Evolutionary conservation across 2,329 filamentous ascomycete species (phyloP).

Genomic region (Ciborinia camelliae): DNA sequence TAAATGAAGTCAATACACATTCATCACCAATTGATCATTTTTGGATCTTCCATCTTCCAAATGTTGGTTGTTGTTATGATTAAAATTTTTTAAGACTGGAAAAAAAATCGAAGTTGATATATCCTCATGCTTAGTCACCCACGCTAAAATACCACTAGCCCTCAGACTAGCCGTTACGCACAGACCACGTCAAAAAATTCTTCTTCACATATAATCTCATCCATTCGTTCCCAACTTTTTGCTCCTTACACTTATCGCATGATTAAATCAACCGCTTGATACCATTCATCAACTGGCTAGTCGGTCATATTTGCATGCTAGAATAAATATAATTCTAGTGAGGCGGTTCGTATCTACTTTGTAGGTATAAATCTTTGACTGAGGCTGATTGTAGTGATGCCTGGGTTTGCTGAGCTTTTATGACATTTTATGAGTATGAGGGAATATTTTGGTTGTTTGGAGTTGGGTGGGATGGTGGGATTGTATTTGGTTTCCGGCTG

Average conservation of each 20-base stretch:
- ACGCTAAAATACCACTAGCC: background rate
- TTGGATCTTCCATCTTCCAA: no score
- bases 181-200: background rate
- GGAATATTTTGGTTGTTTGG: background rate
- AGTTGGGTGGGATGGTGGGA: background rate
- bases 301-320: slow-evolving; percentile 36
- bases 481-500: background rate
- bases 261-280: slow-evolving; percentile 35
- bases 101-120: no score
- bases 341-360: slow-evolving; percentile 4
- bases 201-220: background rate
- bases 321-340: slow-evolving; percentile 23
- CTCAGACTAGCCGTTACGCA: background rate
- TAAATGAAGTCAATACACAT: no score
- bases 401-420: slow-evolving; percentile 17
- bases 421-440: slow-evolving; percentile 1
- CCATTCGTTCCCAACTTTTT: no score
- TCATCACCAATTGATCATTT: background rate
- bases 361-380: background rate
- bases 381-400: slow-evolving; percentile 2
- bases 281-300: slow-evolving; percentile 31
- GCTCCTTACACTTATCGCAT: slow-evolving; percentile 30
- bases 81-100: no score
- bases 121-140: slow-evolving; percentile 4
- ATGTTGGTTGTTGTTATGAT: no score